Base-by-base conservation (phyloP, 192 early-diverging fungal genomes). In the Dimargaris verticillata region DNA sequence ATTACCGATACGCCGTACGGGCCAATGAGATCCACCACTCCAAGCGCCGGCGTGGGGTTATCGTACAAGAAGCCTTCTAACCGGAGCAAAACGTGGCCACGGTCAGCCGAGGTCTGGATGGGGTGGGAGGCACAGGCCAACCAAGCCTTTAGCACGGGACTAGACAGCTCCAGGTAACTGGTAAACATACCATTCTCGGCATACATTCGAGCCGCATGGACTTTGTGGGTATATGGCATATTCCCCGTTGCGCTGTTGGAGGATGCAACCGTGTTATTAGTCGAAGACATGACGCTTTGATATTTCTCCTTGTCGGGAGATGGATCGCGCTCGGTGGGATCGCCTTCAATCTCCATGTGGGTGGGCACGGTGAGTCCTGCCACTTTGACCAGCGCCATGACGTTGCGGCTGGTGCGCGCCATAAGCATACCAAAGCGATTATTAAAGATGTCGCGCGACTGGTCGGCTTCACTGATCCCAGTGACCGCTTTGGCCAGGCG, bases 1-100 rank as follows among this genome's bases (percentile, higher is more conserved):
- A 93, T 85, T 13, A 93, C 67, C 0, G 88, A 90, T 11, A 88
- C 66, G 14, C 93, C 91, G 7, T 60, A 64, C 0, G 78, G 80
- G 18, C 83, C 79, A 57, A 91, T 72, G 29, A 91, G 62, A 58
- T 80, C 75, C 15, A 84, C 74, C 2, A 75, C 62, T 64, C 78
- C 47, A 67, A 66, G 26, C 62, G 76, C 57, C 22, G 78, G 45
- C 41, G 66, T 20, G 5, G 43, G n/a, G 25, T 41, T 15, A 25
- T 59, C 17, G 38, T 41, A 20, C 57, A 59, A 43, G 25, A 24
- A 44, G 17, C 57, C 57, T 20, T 59, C 57, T 25, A 59, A 33
- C 15, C 43, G 57, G n/a, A 59, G 12, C 29, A 59, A 22, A 3
- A 26, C 42, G n/a, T 59, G 57, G 12, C 57, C 57, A 25, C 43